A percentile compares a stretch with the other conserved stretches of the same genome.
Evolutionary conservation across 1,139 yeast genomes (phyloP).

Genomic region (Geotrichum cucujoidarum): DNA sequence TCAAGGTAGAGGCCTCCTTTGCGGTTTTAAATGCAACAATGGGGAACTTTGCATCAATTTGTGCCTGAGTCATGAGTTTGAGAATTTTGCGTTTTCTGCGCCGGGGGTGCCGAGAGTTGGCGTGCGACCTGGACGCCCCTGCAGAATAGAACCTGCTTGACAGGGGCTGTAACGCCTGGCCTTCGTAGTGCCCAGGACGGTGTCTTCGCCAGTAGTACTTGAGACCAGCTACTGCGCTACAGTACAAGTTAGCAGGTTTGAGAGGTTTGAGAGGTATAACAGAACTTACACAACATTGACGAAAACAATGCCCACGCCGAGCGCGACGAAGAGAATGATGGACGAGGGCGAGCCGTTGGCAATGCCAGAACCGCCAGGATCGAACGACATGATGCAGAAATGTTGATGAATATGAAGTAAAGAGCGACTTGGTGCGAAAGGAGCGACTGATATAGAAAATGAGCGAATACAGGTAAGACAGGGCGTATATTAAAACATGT

Average conservation of each 20-base stretch:
- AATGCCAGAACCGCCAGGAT: slow-evolving; percentile 1
- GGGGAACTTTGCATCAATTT: slow-evolving; percentile 12
- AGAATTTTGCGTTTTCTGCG: slow-evolving; percentile 15
- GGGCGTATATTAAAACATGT: too few relatives aligned
- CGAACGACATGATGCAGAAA: slow-evolving; percentile 3
- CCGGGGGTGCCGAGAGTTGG: slow-evolving; percentile 26
- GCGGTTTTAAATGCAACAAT: slow-evolving; percentile 2
- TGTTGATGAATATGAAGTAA: neutral
- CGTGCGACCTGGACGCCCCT: slow-evolving; percentile 21
- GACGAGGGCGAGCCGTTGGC: slow-evolving; percentile 18
- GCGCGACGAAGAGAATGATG: slow-evolving; percentile 35
- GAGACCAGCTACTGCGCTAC: slow-evolving; percentile 33
- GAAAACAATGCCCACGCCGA: slow-evolving; percentile 36
- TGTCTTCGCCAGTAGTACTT: slow-evolving; percentile 35
- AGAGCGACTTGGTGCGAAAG: neutral
- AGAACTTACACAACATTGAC: slow-evolving; percentile 28
- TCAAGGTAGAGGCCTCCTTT: slow-evolving; percentile 1
- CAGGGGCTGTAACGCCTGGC: slow-evolving; percentile 9
- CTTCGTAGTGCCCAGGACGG: slow-evolving; percentile 16
- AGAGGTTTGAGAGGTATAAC: neutral
- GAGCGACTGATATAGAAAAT: neutral
- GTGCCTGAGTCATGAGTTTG: slow-evolving; percentile 16
- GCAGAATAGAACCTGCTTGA: neutral
- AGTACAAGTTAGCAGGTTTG: neutral
- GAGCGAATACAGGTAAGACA: too few relatives aligned